phyloP scores from a whole-genome alignment of 257 asterid species.

The Primulina eburnea region DNA sequence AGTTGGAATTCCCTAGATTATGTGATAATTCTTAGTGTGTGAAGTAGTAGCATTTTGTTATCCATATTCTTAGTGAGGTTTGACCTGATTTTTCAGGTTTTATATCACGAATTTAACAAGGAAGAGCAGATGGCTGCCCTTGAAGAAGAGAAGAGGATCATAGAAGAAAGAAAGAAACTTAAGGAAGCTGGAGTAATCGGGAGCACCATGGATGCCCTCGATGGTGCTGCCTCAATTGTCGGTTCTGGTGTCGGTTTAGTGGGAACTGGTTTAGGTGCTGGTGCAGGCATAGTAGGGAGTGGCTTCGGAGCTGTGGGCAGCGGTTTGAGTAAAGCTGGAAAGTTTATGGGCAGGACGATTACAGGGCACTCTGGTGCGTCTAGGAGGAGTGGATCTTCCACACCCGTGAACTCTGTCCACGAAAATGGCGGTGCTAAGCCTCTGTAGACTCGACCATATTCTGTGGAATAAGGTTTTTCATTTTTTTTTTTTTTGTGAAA shows the following conservation, averaged over 20 bases:
- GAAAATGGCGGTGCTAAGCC: slow-evolving; percentile 73
- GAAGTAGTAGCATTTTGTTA: not conserved
- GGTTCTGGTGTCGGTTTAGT: slow-evolving; percentile 43
- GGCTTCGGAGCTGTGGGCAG: slow-evolving; percentile 47
- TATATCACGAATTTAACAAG: slow-evolving; percentile 49
- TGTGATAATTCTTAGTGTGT: not conserved
- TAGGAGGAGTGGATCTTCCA: slow-evolving; percentile 50
- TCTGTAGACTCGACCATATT: slow-evolving; percentile 17
- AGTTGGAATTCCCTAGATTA: not conserved
- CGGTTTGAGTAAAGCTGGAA: slow-evolving; percentile 68
- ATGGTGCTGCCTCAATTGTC: slow-evolving; percentile 56
- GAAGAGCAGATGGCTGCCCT: slow-evolving; percentile 49
- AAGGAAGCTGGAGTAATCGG: slow-evolving; percentile 88
- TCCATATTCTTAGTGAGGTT: not conserved
- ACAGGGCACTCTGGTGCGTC: slow-evolving; percentile 46
- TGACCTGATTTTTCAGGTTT: slow-evolving; percentile 30
- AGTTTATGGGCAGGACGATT: slow-evolving; percentile 66
- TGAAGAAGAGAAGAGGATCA: slow-evolving; percentile 58
- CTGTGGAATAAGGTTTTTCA: not conserved
- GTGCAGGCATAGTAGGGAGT: slow-evolving; percentile 49
- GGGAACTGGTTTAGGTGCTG: slow-evolving; percentile 35
- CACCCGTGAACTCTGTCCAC: slow-evolving; percentile 44
- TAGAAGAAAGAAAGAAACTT: slow-evolving; percentile 84
- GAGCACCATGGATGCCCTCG: slow-evolving; percentile 96
- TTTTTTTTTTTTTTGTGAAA: too few relatives aligned